Base-by-base conservation (phyloP, 1,284 basidiomycete genomes). In the Psilocybe mexicana region DNA sequence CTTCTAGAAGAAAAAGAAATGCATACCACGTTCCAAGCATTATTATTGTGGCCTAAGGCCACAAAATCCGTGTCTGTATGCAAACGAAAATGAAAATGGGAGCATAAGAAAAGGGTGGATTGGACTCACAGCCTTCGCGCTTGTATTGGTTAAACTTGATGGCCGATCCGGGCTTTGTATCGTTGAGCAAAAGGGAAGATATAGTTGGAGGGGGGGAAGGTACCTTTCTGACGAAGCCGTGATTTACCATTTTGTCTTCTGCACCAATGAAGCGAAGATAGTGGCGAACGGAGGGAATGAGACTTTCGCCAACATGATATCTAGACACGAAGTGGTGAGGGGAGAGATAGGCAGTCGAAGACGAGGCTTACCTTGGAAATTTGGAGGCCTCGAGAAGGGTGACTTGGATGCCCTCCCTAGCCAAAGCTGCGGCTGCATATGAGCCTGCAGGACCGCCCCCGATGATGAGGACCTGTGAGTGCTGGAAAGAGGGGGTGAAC, bases 391-490 rank as follows among this genome's bases (percentile, higher is more conserved):
- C 89, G 40, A 91, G 74, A 24, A 92, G 65, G 18, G 84, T 84
- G 55, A 90, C 88, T 52, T 85, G 74, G 44, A 88, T 68, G 2
- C 90, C 89, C 71, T 92, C 90, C 43, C 85, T 74, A 2, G 86
- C 85, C 14, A 92, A 80, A 36, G 79, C 84, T n/a, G 85, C 76
- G 2, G 88, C 88, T 44, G 87, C 79, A 67, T 89, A 92, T 58
- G 82, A 84, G 28, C 89, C 89, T 18, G 82, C 84, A 7, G 89
- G 89, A n/a, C 90, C 90, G 50, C 82, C 84, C n/a, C 84, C 83
- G 23, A 86, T 69, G 44, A 86, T 69, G 18, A 86, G 79, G 50
- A 85, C 74, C 51, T 81, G 77, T 0, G 76, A 67, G 55, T 79
- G 76, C 82, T 85, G 61, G 26, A 54, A 25, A 49, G 43, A 38